phyloP scores from a whole-genome alignment of 805 yeast genomes.

The Nakazawaea holstii region DNA sequence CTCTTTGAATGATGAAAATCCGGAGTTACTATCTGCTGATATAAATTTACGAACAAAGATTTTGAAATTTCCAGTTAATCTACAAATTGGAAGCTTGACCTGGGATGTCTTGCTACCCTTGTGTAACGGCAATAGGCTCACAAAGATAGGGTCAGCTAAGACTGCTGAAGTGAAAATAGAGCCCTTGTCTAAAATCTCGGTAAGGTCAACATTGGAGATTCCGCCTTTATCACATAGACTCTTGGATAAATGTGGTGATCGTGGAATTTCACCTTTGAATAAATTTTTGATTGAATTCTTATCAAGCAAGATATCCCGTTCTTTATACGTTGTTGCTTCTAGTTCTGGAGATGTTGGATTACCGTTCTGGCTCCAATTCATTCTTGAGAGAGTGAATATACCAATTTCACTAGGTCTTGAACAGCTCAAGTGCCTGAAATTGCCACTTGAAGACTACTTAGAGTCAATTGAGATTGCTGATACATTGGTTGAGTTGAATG shows the following conservation, averaged over 20 bases:
- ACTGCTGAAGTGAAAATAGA: constrained; percentile 1
- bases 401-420: constrained; percentile 1
- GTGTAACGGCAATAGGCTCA: not conserved
- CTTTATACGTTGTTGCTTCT: not conserved
- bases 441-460: not conserved
- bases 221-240: not conserved
- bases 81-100: not conserved
- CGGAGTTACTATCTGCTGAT: not conserved
- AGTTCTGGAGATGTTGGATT: not conserved
- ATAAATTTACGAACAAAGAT: not conserved
- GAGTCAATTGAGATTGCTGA: not conserved
- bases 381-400: constrained; percentile 5
- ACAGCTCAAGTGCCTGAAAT: not conserved
- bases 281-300: constrained; percentile 2
- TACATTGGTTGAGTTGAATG: not conserved
- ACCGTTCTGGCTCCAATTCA: constrained; percentile 8
- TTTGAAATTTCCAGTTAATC: not conserved
- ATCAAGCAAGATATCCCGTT: not conserved
- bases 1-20: not conserved
- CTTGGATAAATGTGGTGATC: not conserved
- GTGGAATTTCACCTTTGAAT: constrained; percentile 3
- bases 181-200: constrained; percentile 3
- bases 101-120: constrained; percentile 6
- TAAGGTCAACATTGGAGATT: not conserved
- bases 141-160: not conserved